Evolutionary conservation across 202 grass and related monocot genomes (phyloP), one percentile per base, ranked within the genome.

Genomic region (Miscanthus sacchariflorus): DNA sequence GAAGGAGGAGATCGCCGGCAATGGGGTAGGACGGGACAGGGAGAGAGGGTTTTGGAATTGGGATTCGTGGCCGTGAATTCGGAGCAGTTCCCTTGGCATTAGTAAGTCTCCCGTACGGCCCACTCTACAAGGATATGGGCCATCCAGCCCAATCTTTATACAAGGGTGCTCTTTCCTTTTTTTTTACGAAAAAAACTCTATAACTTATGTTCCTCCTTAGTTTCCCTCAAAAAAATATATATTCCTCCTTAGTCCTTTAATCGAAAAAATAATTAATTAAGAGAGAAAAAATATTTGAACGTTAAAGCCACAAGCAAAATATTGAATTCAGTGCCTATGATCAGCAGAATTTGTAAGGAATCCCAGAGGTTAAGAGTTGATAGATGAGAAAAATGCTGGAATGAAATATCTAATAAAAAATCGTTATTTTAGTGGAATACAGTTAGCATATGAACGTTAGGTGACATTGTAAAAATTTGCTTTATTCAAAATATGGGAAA

Each of bases 1-100:
- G 76, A 12, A 63, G 56, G 48, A 50, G 70, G 71, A 58, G 81
- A 25, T 70, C 77, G 68, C 80, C 77, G 85, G 68, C 80, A 64
- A 66, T 54, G 12, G 25, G 13, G 36, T 2, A n/a, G 5, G 49
- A 49, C 61, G 39, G 45, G 23, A 67, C 25, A 24, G 46, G 39
- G 39, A 88, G 71, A 85, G 58, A 63, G 68, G 83, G 71, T 80
- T 66, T 68, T 18, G 61, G 61, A 23, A 30, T 30, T 80, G 40
- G 48, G 43, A 35, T 7, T 46, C 15, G 12, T 61, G 38, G 59
- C 9, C 59, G 59, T 61, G 21, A 61, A 23, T 61, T 24, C 58
- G 23, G 61, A 65, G 61, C 61, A 61, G 56, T 61, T 61, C 10
- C 61, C 9, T 63, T 63, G 9, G 56, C 56, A 10, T 63, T 63